Percentiles rank a stretch among this genome's conserved stretches.
phyloP scores from a whole-genome alignment of 148 eudicot genomes.

The Dysphania ambrosioides region DNA sequence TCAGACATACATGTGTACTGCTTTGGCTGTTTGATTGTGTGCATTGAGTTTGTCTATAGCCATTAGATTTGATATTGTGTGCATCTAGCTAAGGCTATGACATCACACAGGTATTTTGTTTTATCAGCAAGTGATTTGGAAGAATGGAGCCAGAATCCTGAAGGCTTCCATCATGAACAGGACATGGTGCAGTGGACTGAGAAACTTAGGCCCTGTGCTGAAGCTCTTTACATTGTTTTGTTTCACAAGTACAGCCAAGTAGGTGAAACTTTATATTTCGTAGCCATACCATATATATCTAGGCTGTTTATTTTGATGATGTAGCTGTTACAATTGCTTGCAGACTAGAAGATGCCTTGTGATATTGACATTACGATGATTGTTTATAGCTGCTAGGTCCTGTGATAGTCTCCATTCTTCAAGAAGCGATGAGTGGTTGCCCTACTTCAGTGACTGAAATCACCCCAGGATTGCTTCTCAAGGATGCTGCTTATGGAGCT shows the following conservation, averaged over 20 bases:
- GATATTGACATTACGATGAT: conserved; percentile 24
- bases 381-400: conserved; percentile 84
- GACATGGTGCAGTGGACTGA: conserved; percentile 96
- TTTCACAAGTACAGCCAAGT: conserved; percentile 97
- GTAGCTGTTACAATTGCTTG: conserved; percentile 12
- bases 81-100: conserved; percentile 33
- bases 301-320: conserved; percentile 9
- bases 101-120: conserved; percentile 81
- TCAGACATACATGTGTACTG: background rate
- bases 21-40: background rate
- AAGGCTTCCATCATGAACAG: conserved; percentile 93
- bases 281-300: conserved; percentile 8
- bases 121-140: conserved; percentile 87
- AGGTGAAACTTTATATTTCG: conserved; percentile 31
- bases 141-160: conserved; percentile 88
- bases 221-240: conserved; percentile 89
- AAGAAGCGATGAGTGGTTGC: conserved; percentile 93
- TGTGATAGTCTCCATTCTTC: conserved; percentile 92
- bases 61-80: background rate
- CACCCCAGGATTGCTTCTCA: conserved; percentile 80
- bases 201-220: conserved; percentile 98
- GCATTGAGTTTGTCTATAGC: background rate
- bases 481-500: conserved; percentile 98
- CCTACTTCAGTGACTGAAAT: conserved; percentile 79
- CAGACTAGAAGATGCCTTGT: conserved; percentile 17